These are phyloP conservation scores for Parvularia atlantis DNA, from an alignment of 78 protist genomes.

Conservation along the genomic window DNA sequence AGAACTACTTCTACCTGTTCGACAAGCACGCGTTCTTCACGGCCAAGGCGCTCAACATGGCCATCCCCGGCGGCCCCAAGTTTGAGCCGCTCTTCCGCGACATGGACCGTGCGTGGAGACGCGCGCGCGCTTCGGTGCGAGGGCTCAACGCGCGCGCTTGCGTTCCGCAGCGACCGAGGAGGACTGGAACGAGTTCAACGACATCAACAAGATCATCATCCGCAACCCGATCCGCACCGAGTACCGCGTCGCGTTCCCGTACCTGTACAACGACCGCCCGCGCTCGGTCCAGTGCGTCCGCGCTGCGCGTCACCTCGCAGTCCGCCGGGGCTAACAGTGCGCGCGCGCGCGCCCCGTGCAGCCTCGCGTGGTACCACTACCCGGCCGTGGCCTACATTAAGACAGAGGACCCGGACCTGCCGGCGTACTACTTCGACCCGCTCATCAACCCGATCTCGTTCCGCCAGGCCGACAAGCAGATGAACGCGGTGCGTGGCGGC, in stretches of 20 bases:
- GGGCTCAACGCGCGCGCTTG: too few species aligned
- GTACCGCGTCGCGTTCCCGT: slow-evolving; percentile 95
- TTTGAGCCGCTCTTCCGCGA: slow-evolving; percentile 98
- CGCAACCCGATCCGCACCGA: slow-evolving; percentile 95
- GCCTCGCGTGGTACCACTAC: slow-evolving; percentile 70
- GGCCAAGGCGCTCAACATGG: slow-evolving; percentile 96
- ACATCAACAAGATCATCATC: slow-evolving; percentile 93
- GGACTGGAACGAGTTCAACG: slow-evolving; percentile 99
- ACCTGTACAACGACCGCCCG: slow-evolving; percentile 94
- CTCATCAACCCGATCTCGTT: slow-evolving; percentile 82
- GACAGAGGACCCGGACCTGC: slow-evolving; percentile 86
- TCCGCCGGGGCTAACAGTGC: too few species aligned
- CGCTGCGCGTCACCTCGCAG: too few species aligned
- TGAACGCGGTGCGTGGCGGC: too few species aligned
- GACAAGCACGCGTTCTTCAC: slow-evolving; percentile 89
- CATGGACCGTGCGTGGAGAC: too few species aligned
- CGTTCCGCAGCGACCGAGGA: slow-evolving; percentile 81
- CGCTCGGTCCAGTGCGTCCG: slow-evolving; percentile 77
- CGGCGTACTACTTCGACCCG: slow-evolving; percentile 91
- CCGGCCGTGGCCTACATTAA: slow-evolving; percentile 74
- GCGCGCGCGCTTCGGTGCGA: too few species aligned
- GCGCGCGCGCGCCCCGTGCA: too few species aligned
- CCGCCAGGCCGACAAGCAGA: not conserved
- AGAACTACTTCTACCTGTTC: slow-evolving; percentile 92
- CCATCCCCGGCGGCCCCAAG: slow-evolving; percentile 99